These are phyloP conservation scores for Raphanus sativus DNA, from an alignment of 345 rosid genomes.

Conservation along the genomic window DNA sequence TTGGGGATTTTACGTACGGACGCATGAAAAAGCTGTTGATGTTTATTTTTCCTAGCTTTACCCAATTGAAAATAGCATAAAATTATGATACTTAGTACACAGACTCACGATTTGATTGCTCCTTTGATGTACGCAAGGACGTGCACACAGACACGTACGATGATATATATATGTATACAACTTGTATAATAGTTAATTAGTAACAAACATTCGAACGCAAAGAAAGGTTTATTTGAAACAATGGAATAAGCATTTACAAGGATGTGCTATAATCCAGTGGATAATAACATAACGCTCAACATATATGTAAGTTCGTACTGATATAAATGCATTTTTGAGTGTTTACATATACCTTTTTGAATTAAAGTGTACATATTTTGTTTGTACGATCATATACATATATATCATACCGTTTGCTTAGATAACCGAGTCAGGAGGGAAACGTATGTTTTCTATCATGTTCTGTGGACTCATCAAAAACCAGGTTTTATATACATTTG, in stretches of 20 bases:
- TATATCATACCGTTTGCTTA: constrained; percentile 31
- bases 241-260: constrained; percentile 20
- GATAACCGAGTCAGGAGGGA: constrained; percentile 34
- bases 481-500: constrained; percentile 36
- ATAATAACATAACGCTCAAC: constrained; percentile 25
- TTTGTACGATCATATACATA: constrained; percentile 27
- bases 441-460: constrained; percentile 4
- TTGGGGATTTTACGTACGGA: constrained; percentile 35
- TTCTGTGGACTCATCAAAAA: constrained; percentile 23
- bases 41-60: background rate
- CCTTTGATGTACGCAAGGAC: constrained; percentile 34
- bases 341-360: background rate
- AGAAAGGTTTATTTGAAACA: constrained; percentile 38
- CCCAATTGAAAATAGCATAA: constrained; percentile 28
- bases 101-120: constrained; percentile 31
- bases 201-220: constrained; percentile 4
- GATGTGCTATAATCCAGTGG: constrained; percentile 31
- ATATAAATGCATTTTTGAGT: constrained; percentile 18
- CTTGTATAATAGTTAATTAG: constrained; percentile 1
- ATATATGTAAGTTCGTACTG: constrained; percentile 30
- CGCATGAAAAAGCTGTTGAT: constrained; percentile 29
- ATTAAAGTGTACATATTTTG: constrained; percentile 12
- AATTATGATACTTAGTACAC: constrained; percentile 36
- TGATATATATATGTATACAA: background rate
- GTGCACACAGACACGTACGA: constrained; percentile 30